Evolutionary conservation across 768 basidiomycete species (phyloP).

Genomic region (Agaricus sinodeliciosus): DNA sequence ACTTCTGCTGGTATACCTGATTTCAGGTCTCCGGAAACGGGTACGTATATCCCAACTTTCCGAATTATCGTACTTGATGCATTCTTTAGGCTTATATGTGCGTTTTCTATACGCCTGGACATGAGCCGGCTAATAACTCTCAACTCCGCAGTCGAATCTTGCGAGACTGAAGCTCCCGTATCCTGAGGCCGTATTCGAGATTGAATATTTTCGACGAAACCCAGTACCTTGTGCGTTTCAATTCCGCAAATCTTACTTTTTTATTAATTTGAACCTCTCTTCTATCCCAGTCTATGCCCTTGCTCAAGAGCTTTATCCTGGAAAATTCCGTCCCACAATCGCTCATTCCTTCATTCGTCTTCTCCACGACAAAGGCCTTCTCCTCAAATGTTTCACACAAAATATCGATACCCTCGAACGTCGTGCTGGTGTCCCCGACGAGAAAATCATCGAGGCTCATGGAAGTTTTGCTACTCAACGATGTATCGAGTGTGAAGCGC

Average conservation of each 20-base stretch:
- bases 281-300: constrained; percentile 71
- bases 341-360: constrained; percentile 89
- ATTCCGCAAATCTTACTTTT: not conserved
- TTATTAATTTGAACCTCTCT: no score
- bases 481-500: constrained; percentile 67
- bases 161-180: constrained; percentile 76
- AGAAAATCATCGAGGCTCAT: constrained; percentile 88
- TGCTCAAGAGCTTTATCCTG: constrained; percentile 90
- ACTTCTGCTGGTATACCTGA: constrained; percentile 86
- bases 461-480: constrained; percentile 87
- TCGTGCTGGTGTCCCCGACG: constrained; percentile 65
- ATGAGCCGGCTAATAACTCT: not conserved
- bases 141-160: constrained; percentile 58
- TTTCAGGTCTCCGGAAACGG: constrained; percentile 82
- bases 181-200: constrained; percentile 94
- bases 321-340: constrained; percentile 78
- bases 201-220: constrained; percentile 74
- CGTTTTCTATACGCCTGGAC: constrained; percentile 14
- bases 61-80: not conserved
- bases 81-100: constrained; percentile 44
- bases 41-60: constrained; percentile 28
- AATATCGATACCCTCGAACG: constrained; percentile 93
- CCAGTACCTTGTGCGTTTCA: constrained; percentile 66
- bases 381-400: constrained; percentile 81
- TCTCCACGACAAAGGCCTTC: constrained; percentile 57